These are phyloP conservation scores for Abrus pulchellus DNA, from an alignment of 306 rosid species.

Conservation along the genomic window DNA sequence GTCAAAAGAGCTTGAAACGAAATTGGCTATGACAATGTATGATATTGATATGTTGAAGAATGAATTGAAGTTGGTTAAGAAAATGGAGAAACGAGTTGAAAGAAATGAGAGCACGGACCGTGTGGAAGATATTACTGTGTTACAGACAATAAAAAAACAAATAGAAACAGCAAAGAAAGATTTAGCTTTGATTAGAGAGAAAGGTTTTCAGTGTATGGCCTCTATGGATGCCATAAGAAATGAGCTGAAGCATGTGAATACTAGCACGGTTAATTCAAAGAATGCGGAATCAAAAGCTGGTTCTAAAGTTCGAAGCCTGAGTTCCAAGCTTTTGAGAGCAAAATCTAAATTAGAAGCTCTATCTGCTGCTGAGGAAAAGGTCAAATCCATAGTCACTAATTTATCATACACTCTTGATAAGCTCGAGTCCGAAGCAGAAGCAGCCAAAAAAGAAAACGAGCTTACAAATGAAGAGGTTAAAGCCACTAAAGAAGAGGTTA, in stretches of 20 bases:
- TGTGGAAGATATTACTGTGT: neutral
- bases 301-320: neutral
- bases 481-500: neutral
- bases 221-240: slow-evolving; percentile 30
- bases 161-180: slow-evolving; percentile 10
- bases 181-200: neutral
- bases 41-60: neutral
- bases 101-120: slow-evolving; percentile 3
- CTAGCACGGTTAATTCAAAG: neutral
- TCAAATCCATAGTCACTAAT: neutral
- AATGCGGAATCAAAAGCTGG: neutral
- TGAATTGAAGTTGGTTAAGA: neutral
- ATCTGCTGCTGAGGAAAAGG: slow-evolving; percentile 14
- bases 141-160: neutral
- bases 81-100: neutral
- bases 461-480: neutral
- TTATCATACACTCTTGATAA: slow-evolving; percentile 5
- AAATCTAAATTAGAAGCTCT: neutral
- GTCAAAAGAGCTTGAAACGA: slow-evolving; percentile 8
- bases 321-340: slow-evolving; percentile 24
- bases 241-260: slow-evolving; percentile 3
- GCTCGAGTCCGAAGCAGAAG: slow-evolving; percentile 1
- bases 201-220: slow-evolving; percentile 10
- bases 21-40: neutral
- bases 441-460: neutral